phyloP scores from a whole-genome alignment of 2,329 filamentous ascomycete genomes.

The Cordyceps militaris region DNA sequence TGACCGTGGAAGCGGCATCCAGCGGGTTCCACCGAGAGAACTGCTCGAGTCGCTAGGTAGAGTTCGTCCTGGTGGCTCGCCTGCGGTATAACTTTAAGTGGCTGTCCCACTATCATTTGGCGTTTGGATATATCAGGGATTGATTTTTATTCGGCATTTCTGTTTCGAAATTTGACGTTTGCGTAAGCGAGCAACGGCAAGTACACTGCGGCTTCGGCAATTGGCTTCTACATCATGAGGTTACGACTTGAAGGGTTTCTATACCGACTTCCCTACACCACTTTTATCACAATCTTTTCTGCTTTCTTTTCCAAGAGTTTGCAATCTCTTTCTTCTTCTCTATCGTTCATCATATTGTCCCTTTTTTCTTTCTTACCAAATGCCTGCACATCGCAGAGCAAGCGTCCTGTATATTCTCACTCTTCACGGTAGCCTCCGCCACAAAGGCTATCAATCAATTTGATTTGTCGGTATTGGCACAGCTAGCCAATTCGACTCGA shows the following conservation, averaged over 20 bases:
- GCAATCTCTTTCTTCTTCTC: conserved; percentile 14
- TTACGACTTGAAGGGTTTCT: conserved; percentile 4
- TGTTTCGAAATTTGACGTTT: background rate
- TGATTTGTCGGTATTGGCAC: background rate
- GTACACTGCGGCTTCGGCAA: background rate
- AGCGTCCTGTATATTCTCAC: conserved; percentile 24
- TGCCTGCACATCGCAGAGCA: background rate
- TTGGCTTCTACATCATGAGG: conserved; percentile 9
- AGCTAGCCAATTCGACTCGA: background rate
- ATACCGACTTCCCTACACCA: background rate
- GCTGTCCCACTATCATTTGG: conserved; percentile 25
- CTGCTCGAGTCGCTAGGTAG: conserved; percentile 48
- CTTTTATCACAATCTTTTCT: background rate
- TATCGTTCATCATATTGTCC: background rate
- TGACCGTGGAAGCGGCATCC: conserved; percentile 51
- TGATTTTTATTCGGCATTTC: conserved; percentile 11
- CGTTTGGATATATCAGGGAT: conserved; percentile 30
- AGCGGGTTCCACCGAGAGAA: conserved; percentile 54
- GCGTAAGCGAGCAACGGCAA: background rate
- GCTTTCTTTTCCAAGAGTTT: background rate
- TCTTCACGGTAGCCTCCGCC: conserved; percentile 22
- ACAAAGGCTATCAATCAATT: conserved; percentile 19
- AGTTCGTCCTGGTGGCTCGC: conserved; percentile 42
- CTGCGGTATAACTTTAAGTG: conserved; percentile 37
- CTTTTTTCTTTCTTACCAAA: background rate